A percentile compares a stretch with the other conserved stretches of the same genome.
Evolutionary conservation across 2,329 filamentous ascomycete genomes (phyloP).

Genomic region (Microsporum ferrugineum): DNA sequence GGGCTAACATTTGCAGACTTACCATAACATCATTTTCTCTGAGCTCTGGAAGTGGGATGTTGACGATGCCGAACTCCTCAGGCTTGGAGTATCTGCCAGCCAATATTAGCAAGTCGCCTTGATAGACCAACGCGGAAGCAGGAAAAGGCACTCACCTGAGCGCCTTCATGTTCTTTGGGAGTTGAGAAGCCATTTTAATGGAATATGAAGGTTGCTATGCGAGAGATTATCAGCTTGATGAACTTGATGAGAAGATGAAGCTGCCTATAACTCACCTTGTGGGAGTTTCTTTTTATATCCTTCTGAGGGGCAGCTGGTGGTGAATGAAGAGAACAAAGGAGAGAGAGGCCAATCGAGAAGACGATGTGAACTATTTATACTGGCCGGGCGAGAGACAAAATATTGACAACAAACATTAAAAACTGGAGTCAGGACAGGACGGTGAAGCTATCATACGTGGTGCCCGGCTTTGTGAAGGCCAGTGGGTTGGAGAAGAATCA

Average conservation of each 20-base stretch:
- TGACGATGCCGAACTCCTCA: conserved; percentile 48
- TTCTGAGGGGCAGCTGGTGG: neutral
- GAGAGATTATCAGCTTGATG: neutral
- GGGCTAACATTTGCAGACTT: conserved; percentile 12
- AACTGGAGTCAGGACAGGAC: neutral
- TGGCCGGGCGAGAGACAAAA: neutral
- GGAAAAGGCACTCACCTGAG: conserved; percentile 39
- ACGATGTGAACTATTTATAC: conserved; percentile 2
- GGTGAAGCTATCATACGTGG: neutral
- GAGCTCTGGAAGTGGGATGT: conserved; percentile 50
- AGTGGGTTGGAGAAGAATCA: neutral
- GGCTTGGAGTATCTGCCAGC: conserved; percentile 49
- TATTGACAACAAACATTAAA: conserved; percentile 5
- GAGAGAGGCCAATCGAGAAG: neutral
- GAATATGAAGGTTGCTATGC: neutral
- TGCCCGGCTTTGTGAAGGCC: neutral
- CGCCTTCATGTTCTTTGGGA: conserved; percentile 51
- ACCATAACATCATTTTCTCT: conserved; percentile 50
- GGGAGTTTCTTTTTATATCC: neutral
- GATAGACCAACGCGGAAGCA: neutral
- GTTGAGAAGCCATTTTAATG: conserved; percentile 23
- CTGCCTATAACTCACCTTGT: conserved; percentile 6
- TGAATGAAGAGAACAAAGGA: conserved; percentile 1
- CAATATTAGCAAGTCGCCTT: neutral
- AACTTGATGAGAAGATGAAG: neutral